Percentiles rank a stretch among this genome's conserved stretches.
Evolutionary conservation across 371 early-diverging fungal species (phyloP).

Genomic region (Lichtheimia ornata): DNA sequence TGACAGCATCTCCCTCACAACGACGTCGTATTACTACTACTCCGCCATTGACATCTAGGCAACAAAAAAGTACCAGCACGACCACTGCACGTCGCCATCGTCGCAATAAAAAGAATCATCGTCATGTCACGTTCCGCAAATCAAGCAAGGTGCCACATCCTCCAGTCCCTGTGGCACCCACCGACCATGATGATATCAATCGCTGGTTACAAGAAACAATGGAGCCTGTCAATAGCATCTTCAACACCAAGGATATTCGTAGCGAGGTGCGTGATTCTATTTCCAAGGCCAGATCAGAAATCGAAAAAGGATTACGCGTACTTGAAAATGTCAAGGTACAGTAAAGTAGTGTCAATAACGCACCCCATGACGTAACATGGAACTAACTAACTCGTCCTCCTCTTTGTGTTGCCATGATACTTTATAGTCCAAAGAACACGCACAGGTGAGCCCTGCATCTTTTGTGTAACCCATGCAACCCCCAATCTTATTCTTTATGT

Average conservation of each 20-base stretch:
- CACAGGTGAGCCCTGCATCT: constrained; percentile 24
- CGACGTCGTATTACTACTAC: constrained; percentile 17
- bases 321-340: constrained; percentile 40
- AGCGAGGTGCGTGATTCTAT: constrained; percentile 47
- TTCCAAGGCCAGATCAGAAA: constrained; percentile 57
- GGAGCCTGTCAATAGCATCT: constrained; percentile 10
- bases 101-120: constrained; percentile 9
- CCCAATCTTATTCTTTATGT: constrained; percentile 30
- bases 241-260: constrained; percentile 21
- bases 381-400: no score
- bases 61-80: constrained; percentile 12
- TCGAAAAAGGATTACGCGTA: constrained; percentile 49
- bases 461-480: constrained; percentile 41
- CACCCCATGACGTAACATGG: no score
- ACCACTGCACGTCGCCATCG: constrained; percentile 21
- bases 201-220: constrained; percentile 24
- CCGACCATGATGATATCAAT: constrained; percentile 22
- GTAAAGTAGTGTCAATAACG: not conserved
- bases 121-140: constrained; percentile 27
- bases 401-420: constrained; percentile 33
- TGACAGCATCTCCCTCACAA: constrained; percentile 8
- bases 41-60: constrained; percentile 1
- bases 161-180: constrained; percentile 6
- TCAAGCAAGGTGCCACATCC: constrained; percentile 33
- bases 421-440: constrained; percentile 41